Evolutionary conservation across 202 grass and related monocot species (phyloP).

Genomic region (Panicum virgatum): DNA sequence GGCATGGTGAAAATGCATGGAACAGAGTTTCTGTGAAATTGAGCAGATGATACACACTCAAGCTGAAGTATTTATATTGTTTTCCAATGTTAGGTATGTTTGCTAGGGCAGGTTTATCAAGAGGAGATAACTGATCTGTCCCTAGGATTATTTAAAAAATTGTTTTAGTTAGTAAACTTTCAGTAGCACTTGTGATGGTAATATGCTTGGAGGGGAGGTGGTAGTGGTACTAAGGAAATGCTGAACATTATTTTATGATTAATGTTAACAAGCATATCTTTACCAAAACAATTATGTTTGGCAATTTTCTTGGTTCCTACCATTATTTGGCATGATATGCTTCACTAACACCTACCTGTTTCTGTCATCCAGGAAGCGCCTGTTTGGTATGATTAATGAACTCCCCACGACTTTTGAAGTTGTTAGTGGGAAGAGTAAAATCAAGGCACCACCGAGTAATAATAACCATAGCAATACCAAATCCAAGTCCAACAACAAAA

Average conservation of each 20-base stretch:
- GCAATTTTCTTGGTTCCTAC: slow-evolving; percentile 12
- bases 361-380: slow-evolving; percentile 71
- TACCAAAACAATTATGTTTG: not conserved
- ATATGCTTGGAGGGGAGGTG: not conserved
- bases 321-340: not conserved
- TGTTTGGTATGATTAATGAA: slow-evolving; percentile 92
- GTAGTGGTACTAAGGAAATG: not conserved
- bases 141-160: not conserved
- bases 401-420: slow-evolving; percentile 80
- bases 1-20: not conserved
- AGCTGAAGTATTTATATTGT: not conserved
- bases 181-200: not conserved
- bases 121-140: not conserved
- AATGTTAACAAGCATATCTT: not conserved
- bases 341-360: slow-evolving; percentile 1
- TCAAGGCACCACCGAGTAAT: slow-evolving; percentile 42
- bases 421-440: slow-evolving; percentile 79
- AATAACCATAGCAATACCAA: slow-evolving; percentile 75
- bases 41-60: not conserved
- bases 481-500: slow-evolving; percentile 74
- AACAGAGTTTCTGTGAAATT: not conserved
- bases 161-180: not conserved
- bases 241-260: not conserved
- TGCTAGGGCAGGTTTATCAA: not conserved
- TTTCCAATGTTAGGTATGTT: not conserved